Conservation (phyloP, 129 eudicot species). For the Flaveria bidentis region DNA sequence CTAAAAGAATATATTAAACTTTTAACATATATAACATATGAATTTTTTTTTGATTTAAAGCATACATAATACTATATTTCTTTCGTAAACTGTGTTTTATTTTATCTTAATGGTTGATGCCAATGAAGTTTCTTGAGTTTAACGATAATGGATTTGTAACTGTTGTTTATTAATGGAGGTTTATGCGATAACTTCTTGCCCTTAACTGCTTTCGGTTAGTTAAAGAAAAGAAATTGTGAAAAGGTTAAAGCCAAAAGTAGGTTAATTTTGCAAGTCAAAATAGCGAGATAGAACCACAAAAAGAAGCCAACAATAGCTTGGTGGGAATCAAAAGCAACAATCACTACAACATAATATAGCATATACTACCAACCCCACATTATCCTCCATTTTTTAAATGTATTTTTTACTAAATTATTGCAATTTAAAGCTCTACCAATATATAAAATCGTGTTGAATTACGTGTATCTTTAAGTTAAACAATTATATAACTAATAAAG, state of each 20-base stretch:
- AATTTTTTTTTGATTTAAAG: too few species aligned
- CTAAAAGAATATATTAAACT: too few species aligned
- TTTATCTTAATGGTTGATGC: too few species aligned
- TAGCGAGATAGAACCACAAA: slow-evolving; percentile 23
- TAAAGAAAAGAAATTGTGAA: neutral
- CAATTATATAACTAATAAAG: neutral
- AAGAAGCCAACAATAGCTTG: slow-evolving; percentile 25
- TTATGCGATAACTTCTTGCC: neutral
- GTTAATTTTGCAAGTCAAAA: slow-evolving; percentile 17
- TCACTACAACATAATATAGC: slow-evolving; percentile 19
- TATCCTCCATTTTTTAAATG: neutral
- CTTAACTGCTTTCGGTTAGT: neutral
- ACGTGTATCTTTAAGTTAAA: too few species aligned
- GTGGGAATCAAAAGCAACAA: slow-evolving; percentile 36
- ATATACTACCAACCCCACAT: slow-evolving; percentile 23
- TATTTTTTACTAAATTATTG: neutral
- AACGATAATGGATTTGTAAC: too few species aligned
- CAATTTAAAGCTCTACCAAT: neutral
- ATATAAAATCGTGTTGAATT: neutral
- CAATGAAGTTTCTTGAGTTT: too few species aligned
- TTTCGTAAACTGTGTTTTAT: too few species aligned
- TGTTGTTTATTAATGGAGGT: neutral
- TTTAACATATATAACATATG: too few species aligned
- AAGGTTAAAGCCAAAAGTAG: neutral
- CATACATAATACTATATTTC: too few species aligned